Conservation (phyloP, 139 green algal species). For the Coccomyxa sp. region DNA sequence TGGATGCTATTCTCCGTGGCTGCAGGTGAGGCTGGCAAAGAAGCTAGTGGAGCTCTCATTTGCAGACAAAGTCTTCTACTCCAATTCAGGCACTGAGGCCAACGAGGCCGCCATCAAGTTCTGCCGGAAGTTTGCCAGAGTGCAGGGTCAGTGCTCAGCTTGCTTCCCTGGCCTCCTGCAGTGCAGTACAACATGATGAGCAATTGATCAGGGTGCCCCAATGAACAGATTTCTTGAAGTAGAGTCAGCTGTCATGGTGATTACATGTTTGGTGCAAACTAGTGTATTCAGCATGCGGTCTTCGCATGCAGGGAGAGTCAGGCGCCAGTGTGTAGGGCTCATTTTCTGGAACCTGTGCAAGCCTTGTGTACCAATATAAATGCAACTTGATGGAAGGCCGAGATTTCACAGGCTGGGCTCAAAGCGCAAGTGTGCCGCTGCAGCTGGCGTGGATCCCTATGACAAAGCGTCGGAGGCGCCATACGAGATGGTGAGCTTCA, state of each 20-base stretch:
- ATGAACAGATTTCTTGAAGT: too few species aligned
- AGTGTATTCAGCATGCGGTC: too few species aligned
- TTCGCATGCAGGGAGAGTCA: too few species aligned
- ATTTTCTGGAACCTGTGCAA: too few species aligned
- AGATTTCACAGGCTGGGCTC: too few species aligned
- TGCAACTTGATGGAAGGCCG: too few species aligned
- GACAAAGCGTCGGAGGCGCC: conserved; percentile 49
- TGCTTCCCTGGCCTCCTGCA: too few species aligned
- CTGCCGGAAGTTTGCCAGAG: conserved; percentile 85
- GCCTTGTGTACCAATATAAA: too few species aligned
- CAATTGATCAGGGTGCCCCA: not conserved
- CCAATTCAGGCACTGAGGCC: conserved; percentile 96
- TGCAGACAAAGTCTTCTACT: conserved; percentile 95
- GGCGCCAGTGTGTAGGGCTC: too few species aligned
- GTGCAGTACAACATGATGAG: not conserved
- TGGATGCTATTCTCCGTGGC: too few species aligned
- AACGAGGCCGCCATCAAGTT: conserved; percentile 99
- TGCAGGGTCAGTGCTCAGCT: conserved; percentile 31
- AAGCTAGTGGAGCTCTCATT: conserved; percentile 83
- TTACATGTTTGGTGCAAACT: too few species aligned
- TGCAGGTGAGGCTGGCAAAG: conserved; percentile 84
- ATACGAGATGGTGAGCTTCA: conserved; percentile 93
- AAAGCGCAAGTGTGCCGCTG: not conserved
- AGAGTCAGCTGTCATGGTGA: too few species aligned
- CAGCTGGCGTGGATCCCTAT: conserved; percentile 71